Conservation (phyloP, 768 basidiomycete genomes). For the Boletus subcaerulescens region DNA sequence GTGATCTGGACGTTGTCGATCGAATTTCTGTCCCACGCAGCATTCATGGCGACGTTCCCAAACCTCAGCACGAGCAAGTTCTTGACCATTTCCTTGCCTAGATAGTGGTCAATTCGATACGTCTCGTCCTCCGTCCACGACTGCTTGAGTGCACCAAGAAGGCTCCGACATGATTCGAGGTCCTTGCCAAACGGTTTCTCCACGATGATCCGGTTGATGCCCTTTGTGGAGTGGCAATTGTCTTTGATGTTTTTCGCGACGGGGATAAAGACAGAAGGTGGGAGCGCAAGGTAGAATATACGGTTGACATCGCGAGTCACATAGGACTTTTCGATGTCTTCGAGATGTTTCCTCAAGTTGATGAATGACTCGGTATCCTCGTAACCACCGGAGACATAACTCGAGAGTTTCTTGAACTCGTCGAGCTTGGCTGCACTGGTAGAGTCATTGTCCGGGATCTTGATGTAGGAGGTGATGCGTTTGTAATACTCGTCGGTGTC, state of each 20-base stretch:
- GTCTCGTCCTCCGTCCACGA: constrained; percentile 97
- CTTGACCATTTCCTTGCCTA: constrained; percentile 99
- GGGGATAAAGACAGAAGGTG: constrained; percentile 92
- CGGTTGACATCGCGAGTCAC: constrained; percentile 66
- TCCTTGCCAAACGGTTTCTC: constrained; percentile 99
- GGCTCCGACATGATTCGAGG: constrained; percentile 73
- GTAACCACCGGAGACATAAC: constrained; percentile 87
- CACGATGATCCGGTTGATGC: constrained; percentile 89
- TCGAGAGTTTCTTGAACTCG: constrained; percentile 76
- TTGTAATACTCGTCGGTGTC: constrained; percentile 78
- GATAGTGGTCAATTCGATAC: constrained; percentile 98
- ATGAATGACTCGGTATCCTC: constrained; percentile 81
- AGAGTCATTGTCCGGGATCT: constrained; percentile 63
- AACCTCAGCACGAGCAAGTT: constrained; percentile 95
- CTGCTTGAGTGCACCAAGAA: constrained; percentile 75
- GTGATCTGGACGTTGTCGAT: constrained; percentile 98
- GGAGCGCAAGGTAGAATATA: constrained; percentile 95
- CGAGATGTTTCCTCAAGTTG: constrained; percentile 70
- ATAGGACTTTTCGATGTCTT: constrained; percentile 74
- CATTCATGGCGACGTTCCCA: constrained; percentile 86
- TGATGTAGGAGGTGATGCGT: constrained; percentile 83
- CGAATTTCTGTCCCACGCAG: constrained; percentile 93
- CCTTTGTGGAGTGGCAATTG: constrained; percentile 69
- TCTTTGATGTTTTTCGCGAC: constrained; percentile 83
- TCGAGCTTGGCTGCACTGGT: constrained; percentile 61